Base-by-base conservation (phyloP, 1,284 basidiomycete genomes). In the Calocybe gambosa region DNA sequence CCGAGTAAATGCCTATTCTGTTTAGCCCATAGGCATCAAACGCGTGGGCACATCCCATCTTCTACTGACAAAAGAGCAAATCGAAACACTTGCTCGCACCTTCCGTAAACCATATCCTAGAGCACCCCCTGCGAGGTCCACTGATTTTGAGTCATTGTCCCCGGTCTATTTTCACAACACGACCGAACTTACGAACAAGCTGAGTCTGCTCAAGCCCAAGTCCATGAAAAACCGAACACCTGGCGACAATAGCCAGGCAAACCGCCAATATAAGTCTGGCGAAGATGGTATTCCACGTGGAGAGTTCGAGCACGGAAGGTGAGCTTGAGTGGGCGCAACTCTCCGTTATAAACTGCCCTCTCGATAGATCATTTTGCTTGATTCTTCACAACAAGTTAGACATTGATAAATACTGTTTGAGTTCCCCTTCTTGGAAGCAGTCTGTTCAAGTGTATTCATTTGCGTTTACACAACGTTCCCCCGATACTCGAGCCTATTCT, bases 261-360 rank as follows among this genome's bases (percentile, higher is more conserved):
- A 69, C 43, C 62, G 61, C 25, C 39, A 46, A 7, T 60, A 50
- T 39, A 26, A 46, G 0, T 58, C 57, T 29, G 40, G 33, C 3
- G 43, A 47, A 4, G 43, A 54, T 1, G 61, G 65, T 5, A 23
- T 57, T 3, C 47, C 50, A 29, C 60, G 69, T 2, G 64, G 58
- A 1, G 55, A 54, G 2, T 71, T 68, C 52, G 69, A 72, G 48
- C 67, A 69, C 49, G 62, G 62, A 29, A 60, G 70, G 69, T 68
- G 47, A 3, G 55, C 23, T 44, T 13, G 13, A 29, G 9, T 9
- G 13, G 10, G 28, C 28, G 2, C 3, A 3, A 29, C 8, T 29
- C 5, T 29, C 10, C 28, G 13, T 29, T 29, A 3, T 10, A 3
- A 29, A 10, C 28, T 29, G 2, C 28, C 28, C 37, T 29, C 23